Base-by-base conservation (phyloP, 176 grass and related monocot species). In the Hyparrhenia diplandra region DNA sequence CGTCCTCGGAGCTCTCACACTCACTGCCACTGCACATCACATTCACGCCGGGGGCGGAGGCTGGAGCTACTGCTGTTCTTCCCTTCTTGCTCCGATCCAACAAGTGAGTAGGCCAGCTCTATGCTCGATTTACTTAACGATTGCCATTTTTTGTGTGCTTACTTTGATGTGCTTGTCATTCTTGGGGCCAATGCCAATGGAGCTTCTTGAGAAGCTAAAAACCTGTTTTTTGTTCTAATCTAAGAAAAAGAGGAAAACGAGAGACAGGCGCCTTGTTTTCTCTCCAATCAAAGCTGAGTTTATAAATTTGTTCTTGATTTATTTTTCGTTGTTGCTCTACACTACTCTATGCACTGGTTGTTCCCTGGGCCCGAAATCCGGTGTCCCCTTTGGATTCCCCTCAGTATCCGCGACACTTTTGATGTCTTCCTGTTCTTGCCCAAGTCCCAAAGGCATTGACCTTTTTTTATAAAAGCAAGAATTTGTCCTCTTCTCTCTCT, bases 391-490 rank as follows among this genome's bases (percentile, higher is more conserved):
- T 13, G 67, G 51, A 42, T 27, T n/a, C 49, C 41, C 47, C 32
- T 85, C 67, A 68, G 41, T 43, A 47, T 73, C 61, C 51, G 27
- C 29, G 10, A 67, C 71, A 6, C 60, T 28, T 80, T 69, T 81
- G 76, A 74, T 80, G 51, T 69, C 40, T 80, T 80, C 75, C 75
- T 80, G 70, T 90, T 83, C 74, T 91, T 75, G 82, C 78, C 45
- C 82, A 46, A 88, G 42, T 85, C 41, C 61, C 62, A 51, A 77
- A 39, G 64, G 70, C 77, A 78, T n/a, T 28, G 46, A 46, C 86
- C 25, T 37, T 75, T 90, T 83, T 75, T 60, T 13, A 4, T 0
- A 45, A 57, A 87, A 43, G 23, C 18, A 71, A 83, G 55, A 35
- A 5, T 13, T 77, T 78, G 60, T 69, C 76, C 41, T 80, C 32